Evolutionary conservation across 495 filamentous ascomycete species (phyloP).

Genomic region (Aspergillus ostianus): DNA sequence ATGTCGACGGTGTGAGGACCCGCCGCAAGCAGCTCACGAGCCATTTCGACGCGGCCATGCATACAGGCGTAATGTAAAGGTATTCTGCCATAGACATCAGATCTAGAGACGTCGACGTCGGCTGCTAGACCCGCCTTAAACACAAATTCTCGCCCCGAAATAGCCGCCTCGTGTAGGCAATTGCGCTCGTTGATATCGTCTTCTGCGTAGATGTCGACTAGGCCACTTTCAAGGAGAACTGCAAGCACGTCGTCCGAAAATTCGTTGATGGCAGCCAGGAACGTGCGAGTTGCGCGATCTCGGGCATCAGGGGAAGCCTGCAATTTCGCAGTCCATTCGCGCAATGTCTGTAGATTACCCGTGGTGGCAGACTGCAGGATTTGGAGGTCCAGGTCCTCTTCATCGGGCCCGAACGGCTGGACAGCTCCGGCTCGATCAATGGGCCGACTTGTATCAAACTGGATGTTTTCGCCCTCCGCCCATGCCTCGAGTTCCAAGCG

Average conservation of each 20-base stretch:
- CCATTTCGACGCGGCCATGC: constrained; percentile 84
- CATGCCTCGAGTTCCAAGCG: constrained; percentile 90
- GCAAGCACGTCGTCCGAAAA: constrained; percentile 75
- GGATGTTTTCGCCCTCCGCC: constrained; percentile 92
- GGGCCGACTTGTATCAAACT: constrained; percentile 63
- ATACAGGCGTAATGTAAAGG: constrained; percentile 96
- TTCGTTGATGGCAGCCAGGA: constrained; percentile 82
- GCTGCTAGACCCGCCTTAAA: constrained; percentile 67
- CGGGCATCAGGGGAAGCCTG: constrained; percentile 53
- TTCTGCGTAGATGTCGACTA: constrained; percentile 83
- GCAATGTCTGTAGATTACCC: constrained; percentile 62
- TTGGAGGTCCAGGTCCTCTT: constrained; percentile 82
- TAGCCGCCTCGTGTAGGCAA: constrained; percentile 90
- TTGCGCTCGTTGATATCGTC: constrained; percentile 98
- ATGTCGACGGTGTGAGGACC: constrained; percentile 69
- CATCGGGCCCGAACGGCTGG: constrained; percentile 67
- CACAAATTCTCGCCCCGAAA: constrained; percentile 78
- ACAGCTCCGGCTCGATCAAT: constrained; percentile 61
- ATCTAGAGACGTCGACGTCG: constrained; percentile 70
- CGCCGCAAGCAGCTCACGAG: constrained; percentile 63
- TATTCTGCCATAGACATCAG: constrained; percentile 90
- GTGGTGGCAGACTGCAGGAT: constrained; percentile 81
- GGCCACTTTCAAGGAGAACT: constrained; percentile 70
- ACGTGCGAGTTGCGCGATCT: constrained; percentile 81
- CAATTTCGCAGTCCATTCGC: constrained; percentile 62